Conservation (phyloP, 2,329 filamentous ascomycete species). For the Paraphoma chrysanthemicola region DNA sequence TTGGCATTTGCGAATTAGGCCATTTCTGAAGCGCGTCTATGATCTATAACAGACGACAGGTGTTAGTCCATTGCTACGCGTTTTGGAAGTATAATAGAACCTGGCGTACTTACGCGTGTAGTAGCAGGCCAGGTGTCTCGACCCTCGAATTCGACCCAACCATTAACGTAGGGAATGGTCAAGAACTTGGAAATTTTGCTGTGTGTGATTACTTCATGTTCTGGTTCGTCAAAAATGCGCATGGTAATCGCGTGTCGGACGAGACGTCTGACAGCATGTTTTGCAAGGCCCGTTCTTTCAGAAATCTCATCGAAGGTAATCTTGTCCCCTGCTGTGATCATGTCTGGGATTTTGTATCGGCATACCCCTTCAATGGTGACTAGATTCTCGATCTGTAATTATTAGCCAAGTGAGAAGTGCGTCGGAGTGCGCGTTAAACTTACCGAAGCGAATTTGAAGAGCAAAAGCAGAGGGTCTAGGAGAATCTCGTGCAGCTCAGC, state of each 20-base stretch:
- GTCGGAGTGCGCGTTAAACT: neutral
- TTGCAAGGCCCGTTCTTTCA: constrained; percentile 13
- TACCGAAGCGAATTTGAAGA: constrained; percentile 17
- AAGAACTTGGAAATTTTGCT: constrained; percentile 20
- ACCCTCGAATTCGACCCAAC: constrained; percentile 12
- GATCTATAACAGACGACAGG: constrained; percentile 3
- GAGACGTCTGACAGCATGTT: constrained; percentile 13
- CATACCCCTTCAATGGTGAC: neutral
- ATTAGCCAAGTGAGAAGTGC: neutral
- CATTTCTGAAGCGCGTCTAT: constrained; percentile 20
- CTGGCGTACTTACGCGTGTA: constrained; percentile 11
- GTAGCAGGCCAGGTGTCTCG: constrained; percentile 15
- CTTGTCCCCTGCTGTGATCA: constrained; percentile 13
- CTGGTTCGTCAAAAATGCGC: constrained; percentile 18
- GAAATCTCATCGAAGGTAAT: constrained; percentile 16
- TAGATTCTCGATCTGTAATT: neutral
- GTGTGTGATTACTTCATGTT: constrained; percentile 13
- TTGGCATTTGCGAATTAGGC: constrained; percentile 14
- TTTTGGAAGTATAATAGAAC: neutral
- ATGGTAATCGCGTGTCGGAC: constrained; percentile 15
- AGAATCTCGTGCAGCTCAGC: constrained; percentile 21
- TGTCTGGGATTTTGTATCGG: constrained; percentile 16
- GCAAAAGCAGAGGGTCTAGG: constrained; percentile 13
- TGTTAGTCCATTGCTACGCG: constrained; percentile 8
- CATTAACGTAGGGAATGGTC: constrained; percentile 14